Evolutionary conservation across 2,329 filamentous ascomycete species (phyloP), one percentile per base, ranked within the genome.

Genomic region (Cladobotryum mycophilum): DNA sequence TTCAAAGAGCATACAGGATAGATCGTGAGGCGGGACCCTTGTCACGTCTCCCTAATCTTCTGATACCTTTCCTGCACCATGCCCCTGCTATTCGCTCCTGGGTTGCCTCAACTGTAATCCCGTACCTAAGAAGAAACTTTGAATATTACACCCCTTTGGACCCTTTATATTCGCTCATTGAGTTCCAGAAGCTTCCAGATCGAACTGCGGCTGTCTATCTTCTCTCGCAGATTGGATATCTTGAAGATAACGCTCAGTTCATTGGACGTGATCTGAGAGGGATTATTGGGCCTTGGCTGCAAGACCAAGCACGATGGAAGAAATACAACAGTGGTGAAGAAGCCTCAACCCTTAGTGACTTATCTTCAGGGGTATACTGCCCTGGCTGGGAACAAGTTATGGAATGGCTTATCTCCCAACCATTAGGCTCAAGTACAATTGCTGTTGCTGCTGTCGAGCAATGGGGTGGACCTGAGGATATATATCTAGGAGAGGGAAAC

Each of bases 21-120:
- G 86, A 91, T 61, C 70, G 80, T 47, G 80, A 87, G 63, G 84
- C 86, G 1, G 87, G 88, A n/a, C 69, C 89, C 53, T 71, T 91
- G 17, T 73, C 76, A n/a, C 77, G 86, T 56, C 64, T 90, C 1
- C 82, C 84, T 1, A 73, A 76, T n/a, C 72, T 92, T 30, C 70
- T 90, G 15, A 70, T 75, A 18, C 86, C 87, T 0, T 91, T 90
- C 62, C 70, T 89, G 14, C 70, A 79, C 45, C 75, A 79, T 52
- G 78, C 79, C 36, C 73, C 80, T 8, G 79, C 74, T 51, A 71
- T 91, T 36, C 77, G 81, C 45, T 79, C 74, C 0, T 89, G 88
- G 86, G 78, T 83, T 61, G 76, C 87, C 17, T 85, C 85, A 0
- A 80, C 78, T 2, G 73, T 88, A 14, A 69, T 91, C 7, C 88